Evolutionary conservation across 139 green algal genomes (phyloP), one percentile per base, ranked within the genome.

Genomic region (Pedinophyceae sp.): DNA sequence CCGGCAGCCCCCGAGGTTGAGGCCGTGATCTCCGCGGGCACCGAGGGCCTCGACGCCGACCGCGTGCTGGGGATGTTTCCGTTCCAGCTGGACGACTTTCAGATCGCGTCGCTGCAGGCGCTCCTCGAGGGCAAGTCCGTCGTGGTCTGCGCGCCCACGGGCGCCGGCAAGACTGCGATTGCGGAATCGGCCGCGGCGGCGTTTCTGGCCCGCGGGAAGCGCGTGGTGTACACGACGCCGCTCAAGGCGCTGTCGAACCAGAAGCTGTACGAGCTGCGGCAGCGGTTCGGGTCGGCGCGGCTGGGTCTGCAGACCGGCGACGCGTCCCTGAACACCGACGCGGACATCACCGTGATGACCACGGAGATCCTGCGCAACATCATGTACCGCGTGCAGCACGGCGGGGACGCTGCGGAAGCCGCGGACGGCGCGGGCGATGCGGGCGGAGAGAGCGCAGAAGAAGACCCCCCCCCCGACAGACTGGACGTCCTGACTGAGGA

Each of bases 331-430:
- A 94, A 95, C 63, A 59, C 76, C 1, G 85, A 94, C 10, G 83
- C 74, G 0, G 55, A 73, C 30, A 77, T 93, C n/a, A 77, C 97
- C 23, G 74, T 97, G 19, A 97, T 97, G 89, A 98, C 91, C 13
- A 98, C 91, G 0, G 91, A 98, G 67, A 94, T 98, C 57, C 74
- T 97, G 50, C 66, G 91, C 38, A 98, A 97, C 76, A 94, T 95
- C 69, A 81, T 97, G 71, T 98, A 94, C 69, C 63, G 79, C 19
- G 22, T n/a, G 2, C 48, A 26, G 22, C n/a, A 10, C n/a, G 22
- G 48, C 48, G 48, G 22, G 22, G n/a, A 26, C 10, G n/a, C n/a
- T n/a, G n/a, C n/a, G n/a, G n/a, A n/a, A n/a, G n/a, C n/a, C n/a
- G n/a, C n/a, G n/a, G n/a, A n/a, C n/a, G n/a, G n/a, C n/a, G n/a